These are phyloP conservation scores for Barnettozyma salicaria DNA, from an alignment of 805 yeast species.

Conservation along the genomic window DNA sequence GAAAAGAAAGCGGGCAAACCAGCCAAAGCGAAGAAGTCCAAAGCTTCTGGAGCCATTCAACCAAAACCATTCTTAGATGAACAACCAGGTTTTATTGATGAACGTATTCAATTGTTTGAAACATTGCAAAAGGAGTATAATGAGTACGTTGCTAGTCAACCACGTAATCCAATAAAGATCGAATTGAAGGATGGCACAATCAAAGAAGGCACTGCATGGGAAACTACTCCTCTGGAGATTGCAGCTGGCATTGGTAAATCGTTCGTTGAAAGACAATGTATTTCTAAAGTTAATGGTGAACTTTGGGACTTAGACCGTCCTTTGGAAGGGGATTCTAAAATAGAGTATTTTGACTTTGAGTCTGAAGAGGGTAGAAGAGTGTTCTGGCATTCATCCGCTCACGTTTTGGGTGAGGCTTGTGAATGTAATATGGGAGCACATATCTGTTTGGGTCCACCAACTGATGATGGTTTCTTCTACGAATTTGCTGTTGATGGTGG, in stretches of 20 bases:
- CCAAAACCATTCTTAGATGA: slow-evolving; percentile 53
- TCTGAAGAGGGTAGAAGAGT: slow-evolving; percentile 92
- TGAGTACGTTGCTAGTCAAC: slow-evolving; percentile 57
- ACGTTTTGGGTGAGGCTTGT: slow-evolving; percentile 95
- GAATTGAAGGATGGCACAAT: slow-evolving; percentile 82
- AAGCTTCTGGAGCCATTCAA: slow-evolving; percentile 30
- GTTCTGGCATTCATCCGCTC: slow-evolving; percentile 99
- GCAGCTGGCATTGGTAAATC: slow-evolving; percentile 83
- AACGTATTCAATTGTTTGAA: slow-evolving; percentile 74
- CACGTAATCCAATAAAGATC: slow-evolving; percentile 61
- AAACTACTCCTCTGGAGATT: slow-evolving; percentile 82
- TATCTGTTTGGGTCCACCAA: slow-evolving; percentile 92
- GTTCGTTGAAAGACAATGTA: slow-evolving; percentile 81
- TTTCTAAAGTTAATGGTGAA: slow-evolving; percentile 83
- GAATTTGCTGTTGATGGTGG: slow-evolving; percentile 86
- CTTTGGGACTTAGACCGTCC: slow-evolving; percentile 97
- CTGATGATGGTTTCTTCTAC: slow-evolving; percentile 95
- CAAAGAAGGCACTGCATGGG: slow-evolving; percentile 78
- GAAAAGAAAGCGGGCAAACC: slow-evolving; percentile 22
- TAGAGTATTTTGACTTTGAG: slow-evolving; percentile 87
- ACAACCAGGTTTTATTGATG: slow-evolving; percentile 76
- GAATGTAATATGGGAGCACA: slow-evolving; percentile 96
- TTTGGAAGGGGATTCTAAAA: slow-evolving; percentile 58
- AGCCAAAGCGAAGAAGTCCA: slow-evolving; percentile 39
- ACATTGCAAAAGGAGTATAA: slow-evolving; percentile 73